Base-by-base conservation (phyloP, 192 early-diverging fungal species). In the Entomortierella lignicola region DNA sequence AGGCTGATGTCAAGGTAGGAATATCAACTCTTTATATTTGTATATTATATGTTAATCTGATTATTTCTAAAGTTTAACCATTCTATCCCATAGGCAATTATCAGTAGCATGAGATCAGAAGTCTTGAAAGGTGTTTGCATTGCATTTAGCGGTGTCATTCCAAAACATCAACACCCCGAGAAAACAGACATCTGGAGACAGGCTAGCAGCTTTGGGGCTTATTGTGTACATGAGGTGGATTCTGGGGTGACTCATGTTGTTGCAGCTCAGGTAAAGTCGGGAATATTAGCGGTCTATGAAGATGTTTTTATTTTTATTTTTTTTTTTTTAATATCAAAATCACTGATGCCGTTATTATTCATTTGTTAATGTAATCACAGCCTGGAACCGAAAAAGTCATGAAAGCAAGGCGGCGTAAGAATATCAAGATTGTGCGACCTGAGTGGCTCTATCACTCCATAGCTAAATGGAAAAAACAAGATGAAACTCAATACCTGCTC, bases 111-210 rank as follows among this genome's bases (percentile, higher is more conserved):
- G 72, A 93, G 92, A 65, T 64, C 50, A 4, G 60, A 72, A 2
- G 89, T 98, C 0, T 72, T 99, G 18, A 55, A 74, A 27, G 94
- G 93, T 6, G 73, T 88, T 3, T 77, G 87, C 11, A 65, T 99
- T 37, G 86, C 94, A 1, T 98, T 99, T 55, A 92, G 91, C 23
- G 87, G 91, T 10, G 89, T 96, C 2, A 94, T 99, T 42, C 94
- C 94, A 10, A 79, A 91, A 12, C 84, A 84, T 1, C 80, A 88
- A 30, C 86, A 89, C 41, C 85, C 86, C 5, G 80, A 85, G 15
- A 85, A 87, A 21, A 88, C 91, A 23, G 95, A 96, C 30, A 83
- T 95, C 41, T 97, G 96, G 95, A 86, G 83, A 31, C 85, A 90
- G 61, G 96, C 97, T 11, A 60, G 61, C 37, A 82, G 82, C 20